A percentile compares a stretch with the other conserved stretches of the same genome.
phyloP scores from a whole-genome alignment of 352 stramenopile genomes.

The Phytophthora lateralis region DNA sequence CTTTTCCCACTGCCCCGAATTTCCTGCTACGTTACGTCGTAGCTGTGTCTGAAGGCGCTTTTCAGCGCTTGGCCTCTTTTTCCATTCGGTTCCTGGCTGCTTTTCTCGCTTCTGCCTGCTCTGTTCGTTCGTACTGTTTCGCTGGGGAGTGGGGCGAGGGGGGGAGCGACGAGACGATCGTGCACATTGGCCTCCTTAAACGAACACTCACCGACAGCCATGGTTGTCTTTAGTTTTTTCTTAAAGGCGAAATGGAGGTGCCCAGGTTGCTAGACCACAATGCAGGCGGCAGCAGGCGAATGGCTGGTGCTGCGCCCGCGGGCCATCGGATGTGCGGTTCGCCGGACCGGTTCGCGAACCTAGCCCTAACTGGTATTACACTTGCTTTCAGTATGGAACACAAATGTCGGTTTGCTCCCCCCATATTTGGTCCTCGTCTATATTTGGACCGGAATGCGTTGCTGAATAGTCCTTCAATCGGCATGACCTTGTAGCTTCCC shows the following conservation, averaged over 20 bases:
- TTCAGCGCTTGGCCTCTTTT: slow-evolving; percentile 12
- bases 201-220: slow-evolving; percentile 80
- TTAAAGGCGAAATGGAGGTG: slow-evolving; percentile 89
- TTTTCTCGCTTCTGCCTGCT: slow-evolving; percentile 27
- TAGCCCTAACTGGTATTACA: slow-evolving; percentile 21
- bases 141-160: slow-evolving; percentile 2
- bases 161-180: slow-evolving; percentile 16
- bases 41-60: slow-evolving; percentile 11
- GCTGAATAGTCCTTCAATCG: not conserved
- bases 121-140: slow-evolving; percentile 18
- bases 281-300: slow-evolving; percentile 36
- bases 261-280: slow-evolving; percentile 17
- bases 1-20: not conserved
- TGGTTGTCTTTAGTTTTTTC: slow-evolving; percentile 88
- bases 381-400: not conserved
- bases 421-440: too few species aligned
- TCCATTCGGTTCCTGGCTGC: slow-evolving; percentile 15
- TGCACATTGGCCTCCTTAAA: not conserved
- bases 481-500: not conserved
- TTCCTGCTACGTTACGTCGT: not conserved
- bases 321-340: slow-evolving; percentile 35
- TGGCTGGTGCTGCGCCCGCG: slow-evolving; percentile 61
- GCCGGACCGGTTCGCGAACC: slow-evolving; percentile 24
- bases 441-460: not conserved
- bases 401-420: too few species aligned